Percentiles rank a stretch among this genome's conserved stretches.
Conservation (phyloP, 768 basidiomycete species). For the Hygrophorus pudorinus region DNA sequence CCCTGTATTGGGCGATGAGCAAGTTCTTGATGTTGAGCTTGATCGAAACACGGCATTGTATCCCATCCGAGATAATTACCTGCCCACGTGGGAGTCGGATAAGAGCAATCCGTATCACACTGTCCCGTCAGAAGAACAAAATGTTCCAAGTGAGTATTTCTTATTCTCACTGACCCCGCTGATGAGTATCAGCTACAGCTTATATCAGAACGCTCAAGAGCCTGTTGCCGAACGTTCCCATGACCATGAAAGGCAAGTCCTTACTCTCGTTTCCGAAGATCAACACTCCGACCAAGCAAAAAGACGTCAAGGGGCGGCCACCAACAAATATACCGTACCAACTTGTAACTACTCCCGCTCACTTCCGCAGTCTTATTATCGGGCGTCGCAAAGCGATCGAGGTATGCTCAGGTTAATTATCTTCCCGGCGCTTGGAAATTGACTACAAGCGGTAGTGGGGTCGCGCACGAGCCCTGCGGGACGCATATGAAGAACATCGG, state of each 20-base stretch:
- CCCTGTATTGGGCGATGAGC: conserved; percentile 34
- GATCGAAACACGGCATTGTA: conserved; percentile 35
- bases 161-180: background rate
- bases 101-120: background rate
- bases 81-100: conserved; percentile 7
- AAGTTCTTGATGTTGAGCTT: conserved; percentile 43
- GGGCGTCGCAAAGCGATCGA: conserved; percentile 46
- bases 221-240: conserved; percentile 29
- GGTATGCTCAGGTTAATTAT: conserved; percentile 17
- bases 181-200: conserved; percentile 5
- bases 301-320: conserved; percentile 19
- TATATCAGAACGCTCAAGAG: conserved; percentile 21
- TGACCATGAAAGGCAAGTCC: conserved; percentile 29
- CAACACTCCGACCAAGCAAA: background rate
- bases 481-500: conserved; percentile 25
- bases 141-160: background rate
- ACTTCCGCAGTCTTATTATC: conserved; percentile 26
- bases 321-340: conserved; percentile 29
- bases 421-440: background rate
- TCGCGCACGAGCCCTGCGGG: conserved; percentile 34
- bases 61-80: conserved; percentile 22
- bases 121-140: background rate
- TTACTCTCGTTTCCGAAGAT: background rate
- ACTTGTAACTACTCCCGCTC: conserved; percentile 21
- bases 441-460: conserved; percentile 27